Evolutionary conservation across 352 stramenopile genomes (phyloP).

Genomic region (Phytophthora sp.): DNA sequence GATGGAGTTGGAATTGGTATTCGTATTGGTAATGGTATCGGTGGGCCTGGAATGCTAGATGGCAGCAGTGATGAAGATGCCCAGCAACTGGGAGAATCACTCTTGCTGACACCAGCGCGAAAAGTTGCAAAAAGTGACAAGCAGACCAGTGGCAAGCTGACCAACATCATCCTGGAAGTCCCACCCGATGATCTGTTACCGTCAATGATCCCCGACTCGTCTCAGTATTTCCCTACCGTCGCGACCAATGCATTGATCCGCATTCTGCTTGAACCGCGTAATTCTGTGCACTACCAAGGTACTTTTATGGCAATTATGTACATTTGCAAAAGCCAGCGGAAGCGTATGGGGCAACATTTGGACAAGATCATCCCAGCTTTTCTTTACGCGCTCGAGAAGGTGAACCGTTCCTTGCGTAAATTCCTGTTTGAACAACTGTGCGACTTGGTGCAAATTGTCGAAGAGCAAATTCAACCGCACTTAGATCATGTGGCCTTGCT

Average conservation of each 20-base stretch:
- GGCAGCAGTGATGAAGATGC: slow-evolving; percentile 55
- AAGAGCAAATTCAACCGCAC: slow-evolving; percentile 95
- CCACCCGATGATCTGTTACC: slow-evolving; percentile 79
- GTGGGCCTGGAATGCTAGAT: slow-evolving; percentile 37
- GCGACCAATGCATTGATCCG: slow-evolving; percentile 96
- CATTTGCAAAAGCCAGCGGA: slow-evolving; percentile 97
- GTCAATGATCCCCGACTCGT: slow-evolving; percentile 86
- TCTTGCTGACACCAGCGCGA: slow-evolving; percentile 56
- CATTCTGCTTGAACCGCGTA: slow-evolving; percentile 97
- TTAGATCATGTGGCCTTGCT: slow-evolving; percentile 85
- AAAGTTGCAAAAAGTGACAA: slow-evolving; percentile 77
- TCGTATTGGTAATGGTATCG: slow-evolving; percentile 45
- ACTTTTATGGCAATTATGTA: slow-evolving; percentile 99
- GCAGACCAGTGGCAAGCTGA: slow-evolving; percentile 71
- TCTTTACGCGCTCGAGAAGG: slow-evolving; percentile 92
- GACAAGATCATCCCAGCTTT: slow-evolving; percentile 98
- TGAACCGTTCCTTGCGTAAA: slow-evolving; percentile 90
- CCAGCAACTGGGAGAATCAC: slow-evolving; percentile 46
- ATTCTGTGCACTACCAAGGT: slow-evolving; percentile 97
- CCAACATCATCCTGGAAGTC: slow-evolving; percentile 64
- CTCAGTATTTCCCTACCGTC: slow-evolving; percentile 97
- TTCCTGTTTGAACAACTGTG: slow-evolving; percentile 97
- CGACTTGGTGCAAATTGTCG: slow-evolving; percentile 96
- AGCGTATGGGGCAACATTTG: slow-evolving; percentile 95
- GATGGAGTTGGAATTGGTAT: slow-evolving; percentile 38